Conservation (phyloP, 2,329 filamentous ascomycete genomes). For the Trichoderma harzianum region DNA sequence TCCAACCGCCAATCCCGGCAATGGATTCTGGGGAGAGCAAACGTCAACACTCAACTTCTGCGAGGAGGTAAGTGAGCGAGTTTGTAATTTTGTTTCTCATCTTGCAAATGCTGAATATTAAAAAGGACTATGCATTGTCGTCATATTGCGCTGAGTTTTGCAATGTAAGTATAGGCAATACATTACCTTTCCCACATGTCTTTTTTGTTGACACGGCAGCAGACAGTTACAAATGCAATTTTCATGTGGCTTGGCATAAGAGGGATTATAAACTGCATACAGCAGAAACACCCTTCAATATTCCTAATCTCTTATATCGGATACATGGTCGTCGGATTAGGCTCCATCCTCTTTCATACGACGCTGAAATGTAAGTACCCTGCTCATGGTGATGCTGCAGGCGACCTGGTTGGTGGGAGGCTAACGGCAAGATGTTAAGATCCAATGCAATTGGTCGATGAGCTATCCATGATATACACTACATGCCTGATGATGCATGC, state of each 20-base stretch:
- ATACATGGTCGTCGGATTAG: conserved; percentile 52
- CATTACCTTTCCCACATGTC: background rate
- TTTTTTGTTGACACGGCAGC: conserved; percentile 25
- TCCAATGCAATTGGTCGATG: conserved; percentile 58
- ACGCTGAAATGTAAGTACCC: conserved; percentile 50
- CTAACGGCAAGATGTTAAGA: conserved; percentile 35
- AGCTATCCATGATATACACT: conserved; percentile 59
- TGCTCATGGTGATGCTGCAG: background rate
- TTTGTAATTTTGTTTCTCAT: background rate
- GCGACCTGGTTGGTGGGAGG: background rate
- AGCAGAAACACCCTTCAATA: conserved; percentile 69
- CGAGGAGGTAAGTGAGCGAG: conserved; percentile 60
- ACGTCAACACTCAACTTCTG: conserved; percentile 77
- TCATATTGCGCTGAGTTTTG: conserved; percentile 73
- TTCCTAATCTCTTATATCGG: conserved; percentile 64
- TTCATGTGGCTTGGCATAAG: conserved; percentile 76
- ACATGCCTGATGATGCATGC: conserved; percentile 58
- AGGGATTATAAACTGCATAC: conserved; percentile 70
- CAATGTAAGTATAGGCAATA: conserved; percentile 43
- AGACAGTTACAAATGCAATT: conserved; percentile 75
- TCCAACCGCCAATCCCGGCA: background rate
- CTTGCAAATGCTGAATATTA: no score
- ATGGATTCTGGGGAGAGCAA: conserved; percentile 60
- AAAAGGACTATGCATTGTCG: conserved; percentile 67
- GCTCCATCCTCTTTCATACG: conserved; percentile 55